phyloP scores from a whole-genome alignment of 2,329 filamentous ascomycete species.

The Neonectria coccinea region DNA sequence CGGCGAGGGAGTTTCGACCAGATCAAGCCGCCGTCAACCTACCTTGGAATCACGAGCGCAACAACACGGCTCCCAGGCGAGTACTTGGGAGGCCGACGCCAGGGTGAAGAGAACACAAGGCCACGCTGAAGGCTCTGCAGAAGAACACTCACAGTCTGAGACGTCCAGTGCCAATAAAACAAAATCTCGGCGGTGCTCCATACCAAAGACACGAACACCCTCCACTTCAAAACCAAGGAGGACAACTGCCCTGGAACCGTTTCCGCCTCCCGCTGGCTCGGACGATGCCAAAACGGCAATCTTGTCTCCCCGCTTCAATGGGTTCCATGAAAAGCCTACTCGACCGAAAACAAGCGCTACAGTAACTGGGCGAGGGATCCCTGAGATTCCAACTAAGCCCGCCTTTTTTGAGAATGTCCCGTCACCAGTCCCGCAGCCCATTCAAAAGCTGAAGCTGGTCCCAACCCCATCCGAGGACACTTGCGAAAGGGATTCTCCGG shows the following conservation, averaged over 20 bases:
- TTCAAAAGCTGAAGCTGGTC: conserved; percentile 14
- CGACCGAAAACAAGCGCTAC: conserved; percentile 47
- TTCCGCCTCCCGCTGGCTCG: conserved; percentile 38
- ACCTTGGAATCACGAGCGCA: conserved; percentile 15
- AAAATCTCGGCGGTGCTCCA: conserved; percentile 28
- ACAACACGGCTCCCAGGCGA: conserved; percentile 2
- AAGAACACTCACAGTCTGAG: conserved; percentile 14
- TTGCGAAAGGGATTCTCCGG: conserved; percentile 31
- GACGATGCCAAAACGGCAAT: conserved; percentile 49
- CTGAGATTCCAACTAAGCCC: conserved; percentile 52
- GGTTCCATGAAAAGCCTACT: conserved; percentile 51
- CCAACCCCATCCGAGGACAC: conserved; percentile 6
- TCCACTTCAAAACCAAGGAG: conserved; percentile 46
- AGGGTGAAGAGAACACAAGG: conserved; percentile 8
- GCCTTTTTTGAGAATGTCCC: conserved; percentile 55
- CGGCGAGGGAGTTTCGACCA: background rate
- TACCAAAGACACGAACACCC: conserved; percentile 26
- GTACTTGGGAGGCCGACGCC: conserved; percentile 19
- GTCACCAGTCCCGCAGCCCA: conserved; percentile 35
- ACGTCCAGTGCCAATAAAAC: conserved; percentile 10
- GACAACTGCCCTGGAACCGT: conserved; percentile 49
- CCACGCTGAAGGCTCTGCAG: conserved; percentile 3
- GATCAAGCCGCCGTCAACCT: background rate
- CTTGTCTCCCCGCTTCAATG: conserved; percentile 47
- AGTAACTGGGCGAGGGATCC: conserved; percentile 46